Evolutionary conservation across 2,329 filamentous ascomycete species (phyloP).

Genomic region (Acrocalymma vagum): DNA sequence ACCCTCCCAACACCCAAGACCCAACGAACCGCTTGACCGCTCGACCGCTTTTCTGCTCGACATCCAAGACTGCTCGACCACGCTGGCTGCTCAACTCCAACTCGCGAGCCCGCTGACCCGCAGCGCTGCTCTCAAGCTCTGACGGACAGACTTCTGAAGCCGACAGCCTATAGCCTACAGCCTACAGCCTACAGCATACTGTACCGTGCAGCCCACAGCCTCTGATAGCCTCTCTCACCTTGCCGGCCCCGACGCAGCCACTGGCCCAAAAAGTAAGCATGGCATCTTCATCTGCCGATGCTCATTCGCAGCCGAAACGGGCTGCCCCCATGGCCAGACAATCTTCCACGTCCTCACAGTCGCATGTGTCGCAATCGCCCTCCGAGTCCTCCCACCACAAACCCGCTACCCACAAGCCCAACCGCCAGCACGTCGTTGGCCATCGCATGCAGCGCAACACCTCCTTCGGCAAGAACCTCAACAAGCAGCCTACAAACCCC

Average conservation of each 20-base stretch:
- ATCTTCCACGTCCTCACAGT: slow-evolving; percentile 46
- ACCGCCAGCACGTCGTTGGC: slow-evolving; percentile 52
- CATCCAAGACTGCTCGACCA: slow-evolving; percentile 14
- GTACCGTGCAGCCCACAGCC: slow-evolving; percentile 18
- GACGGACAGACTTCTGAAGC: no score
- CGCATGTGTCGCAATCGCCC: slow-evolving; percentile 48
- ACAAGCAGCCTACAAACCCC: slow-evolving; percentile 45
- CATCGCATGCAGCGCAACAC: slow-evolving; percentile 50
- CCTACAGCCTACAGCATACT: no score
- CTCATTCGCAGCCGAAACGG: slow-evolving; percentile 45
- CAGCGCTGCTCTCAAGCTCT: slow-evolving; percentile 8
- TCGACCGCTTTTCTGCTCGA: no score
- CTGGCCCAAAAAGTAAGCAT: slow-evolving; percentile 42
- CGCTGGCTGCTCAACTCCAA: slow-evolving; percentile 16
- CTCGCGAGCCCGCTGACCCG: slow-evolving; percentile 10
- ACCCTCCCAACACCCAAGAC: no score
- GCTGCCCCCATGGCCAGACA: slow-evolving; percentile 44
- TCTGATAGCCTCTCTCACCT: slow-evolving; percentile 15
- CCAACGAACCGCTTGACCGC: no score
- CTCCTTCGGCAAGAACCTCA: slow-evolving; percentile 53
- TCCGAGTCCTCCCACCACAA: slow-evolving; percentile 37
- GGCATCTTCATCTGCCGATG: slow-evolving; percentile 43
- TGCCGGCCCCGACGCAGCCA: slow-evolving; percentile 18
- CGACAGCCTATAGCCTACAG: no score
- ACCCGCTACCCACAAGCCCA: slow-evolving; percentile 40